A percentile compares a stretch with the other conserved stretches of the same genome.
These are phyloP conservation scores for Daldinia vernicosa DNA, from an alignment of 495 filamentous ascomycete species.

Conservation along the genomic window DNA sequence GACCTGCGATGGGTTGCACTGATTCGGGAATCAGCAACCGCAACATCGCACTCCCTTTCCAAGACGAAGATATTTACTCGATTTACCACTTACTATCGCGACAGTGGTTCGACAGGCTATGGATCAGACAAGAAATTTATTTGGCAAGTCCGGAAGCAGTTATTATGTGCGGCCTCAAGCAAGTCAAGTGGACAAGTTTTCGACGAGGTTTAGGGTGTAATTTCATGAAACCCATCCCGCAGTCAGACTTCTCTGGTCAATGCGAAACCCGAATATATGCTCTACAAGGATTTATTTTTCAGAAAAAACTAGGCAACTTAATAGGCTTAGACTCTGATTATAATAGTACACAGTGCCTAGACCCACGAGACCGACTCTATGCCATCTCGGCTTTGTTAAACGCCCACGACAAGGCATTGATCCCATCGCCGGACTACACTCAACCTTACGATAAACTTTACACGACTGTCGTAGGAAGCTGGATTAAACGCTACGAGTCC, in stretches of 20 bases:
- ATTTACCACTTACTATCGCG: conserved; percentile 17
- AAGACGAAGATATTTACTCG: neutral
- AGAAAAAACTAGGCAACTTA: neutral
- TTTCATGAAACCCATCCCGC: neutral
- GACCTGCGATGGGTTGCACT: neutral
- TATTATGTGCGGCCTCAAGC: conserved; percentile 9
- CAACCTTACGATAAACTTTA: conserved; percentile 15
- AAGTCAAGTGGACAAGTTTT: conserved; percentile 21
- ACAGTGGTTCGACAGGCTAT: conserved; percentile 30
- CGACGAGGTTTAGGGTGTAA: conserved; percentile 13
- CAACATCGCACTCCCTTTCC: neutral
- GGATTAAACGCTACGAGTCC: neutral
- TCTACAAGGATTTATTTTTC: neutral
- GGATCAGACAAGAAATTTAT: conserved; percentile 32
- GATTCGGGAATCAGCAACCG: neutral
- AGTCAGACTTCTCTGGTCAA: neutral
- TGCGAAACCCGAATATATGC: neutral
- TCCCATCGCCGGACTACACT: conserved; percentile 18
- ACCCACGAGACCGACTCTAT: conserved; percentile 24
- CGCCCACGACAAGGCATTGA: neutral
- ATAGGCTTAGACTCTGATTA: neutral
- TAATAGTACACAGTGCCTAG: neutral
- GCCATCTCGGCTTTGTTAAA: conserved; percentile 15
- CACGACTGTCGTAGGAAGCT: neutral
- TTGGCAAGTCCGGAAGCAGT: conserved; percentile 25